A percentile compares a stretch with the other conserved stretches of the same genome.
phyloP scores from a whole-genome alignment of 257 asterid species.

The Solanum peruvianum region DNA sequence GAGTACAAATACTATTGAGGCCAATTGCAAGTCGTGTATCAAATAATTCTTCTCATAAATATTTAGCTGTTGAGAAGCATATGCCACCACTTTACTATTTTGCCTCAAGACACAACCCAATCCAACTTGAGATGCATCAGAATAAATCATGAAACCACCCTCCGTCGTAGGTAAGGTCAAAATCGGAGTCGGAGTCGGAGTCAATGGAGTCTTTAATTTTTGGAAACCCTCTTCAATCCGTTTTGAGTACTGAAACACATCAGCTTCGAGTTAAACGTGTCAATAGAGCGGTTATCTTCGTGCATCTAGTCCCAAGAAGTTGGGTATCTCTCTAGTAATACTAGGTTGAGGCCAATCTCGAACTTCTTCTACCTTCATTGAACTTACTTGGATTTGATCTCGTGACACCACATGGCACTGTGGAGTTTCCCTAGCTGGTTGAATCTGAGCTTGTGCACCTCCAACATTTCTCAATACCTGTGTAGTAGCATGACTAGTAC shows the following conservation, averaged over 20 bases:
- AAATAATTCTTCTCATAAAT: background rate
- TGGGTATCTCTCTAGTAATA: background rate
- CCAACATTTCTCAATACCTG: background rate
- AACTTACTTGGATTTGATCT: background rate
- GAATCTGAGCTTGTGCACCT: background rate
- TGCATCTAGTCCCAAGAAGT: background rate
- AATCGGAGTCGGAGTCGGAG: background rate
- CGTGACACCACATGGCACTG: background rate
- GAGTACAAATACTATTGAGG: background rate
- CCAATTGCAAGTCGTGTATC: background rate
- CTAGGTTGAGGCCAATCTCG: background rate
- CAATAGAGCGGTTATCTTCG: background rate
- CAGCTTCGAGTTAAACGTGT: background rate
- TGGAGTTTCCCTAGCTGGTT: background rate
- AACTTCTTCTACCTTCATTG: background rate
- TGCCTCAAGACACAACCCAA: background rate
- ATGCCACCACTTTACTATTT: background rate
- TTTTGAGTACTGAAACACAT: background rate
- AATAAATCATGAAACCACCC: background rate
- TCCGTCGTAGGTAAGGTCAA: background rate
- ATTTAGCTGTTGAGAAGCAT: background rate
- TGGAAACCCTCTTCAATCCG: background rate
- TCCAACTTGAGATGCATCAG: background rate
- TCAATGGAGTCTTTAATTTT: background rate
- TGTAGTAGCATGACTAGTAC: background rate